Base-by-base conservation (phyloP, 1,284 basidiomycete species). In the Austroboletus niveus region DNA sequence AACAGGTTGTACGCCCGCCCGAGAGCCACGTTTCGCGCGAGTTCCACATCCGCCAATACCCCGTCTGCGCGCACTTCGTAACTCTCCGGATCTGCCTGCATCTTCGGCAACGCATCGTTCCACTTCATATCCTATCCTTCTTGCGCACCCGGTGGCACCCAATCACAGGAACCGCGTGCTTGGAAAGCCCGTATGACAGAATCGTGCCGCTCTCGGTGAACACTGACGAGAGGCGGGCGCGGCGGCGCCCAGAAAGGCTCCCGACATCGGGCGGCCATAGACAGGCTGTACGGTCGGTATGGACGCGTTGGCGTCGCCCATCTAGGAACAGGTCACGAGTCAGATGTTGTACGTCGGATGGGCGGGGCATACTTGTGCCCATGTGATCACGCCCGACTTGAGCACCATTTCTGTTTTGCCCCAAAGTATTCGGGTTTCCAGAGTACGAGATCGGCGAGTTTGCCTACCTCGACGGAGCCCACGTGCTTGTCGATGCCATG, bases 251-350 rank as follows among this genome's bases (percentile, higher is more conserved):
- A 93, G 75, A 57, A 88, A 75, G 20, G 85, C 70, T 6, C 89
- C 94, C 88, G 92, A 98, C 94, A 97, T 98, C 0, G 89, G 90
- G 45, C 89, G 81, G 2, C 86, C 84, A 57, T 86, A 85, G 62
- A 88, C 81, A 0, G 94, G 95, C 69, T 98, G 94, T 0, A 98
- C 91, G 0, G 92, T 92, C 7, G 95, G 94, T 59, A 98, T 98
- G 5, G 91, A 94, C 0, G 79, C 94, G 69, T 96, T 96, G 0
- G 94, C 90, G 56, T 97, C 94, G 27, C 94, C 94, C 84, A 96
- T 88, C 83, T 94, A 65, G 36, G n/a, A 45, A 11, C 27, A 39
- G 24, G 47, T 2, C 10, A 8, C 2, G 3, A 9, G 34, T 14
- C 34, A 11, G 29, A 29, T 6, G 29, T 29, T 24, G 22, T 5